Conservation (phyloP, 2,329 filamentous ascomycete species). For the Colletotrichum spinosum region DNA sequence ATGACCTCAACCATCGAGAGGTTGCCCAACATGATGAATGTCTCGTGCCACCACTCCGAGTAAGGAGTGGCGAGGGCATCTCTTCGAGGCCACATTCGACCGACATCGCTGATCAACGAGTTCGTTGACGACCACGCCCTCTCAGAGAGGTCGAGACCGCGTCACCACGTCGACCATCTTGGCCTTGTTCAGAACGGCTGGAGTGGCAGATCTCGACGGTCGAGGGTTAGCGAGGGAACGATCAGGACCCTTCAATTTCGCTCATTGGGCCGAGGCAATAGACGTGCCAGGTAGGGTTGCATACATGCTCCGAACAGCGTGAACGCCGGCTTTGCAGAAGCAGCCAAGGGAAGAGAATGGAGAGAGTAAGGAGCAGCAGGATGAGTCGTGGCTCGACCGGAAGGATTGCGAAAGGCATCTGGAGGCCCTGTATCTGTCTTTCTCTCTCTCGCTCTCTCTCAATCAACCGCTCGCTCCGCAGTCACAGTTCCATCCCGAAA, state of each 20-base stretch:
- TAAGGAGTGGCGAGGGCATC: slow-evolving; percentile 21
- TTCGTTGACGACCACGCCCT: slow-evolving; percentile 1
- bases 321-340: slow-evolving; percentile 6
- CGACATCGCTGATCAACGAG: slow-evolving; percentile 24
- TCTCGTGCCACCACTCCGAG: slow-evolving; percentile 3
- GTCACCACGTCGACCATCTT: slow-evolving; percentile 29
- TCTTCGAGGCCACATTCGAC: slow-evolving; percentile 9
- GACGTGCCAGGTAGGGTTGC: slow-evolving; percentile 29
- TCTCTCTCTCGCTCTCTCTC: too few species aligned
- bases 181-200: slow-evolving; percentile 14
- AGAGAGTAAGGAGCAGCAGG: neutral
- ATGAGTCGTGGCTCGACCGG: slow-evolving; percentile 3
- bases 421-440: slow-evolving; percentile 9
- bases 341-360: slow-evolving; percentile 8
- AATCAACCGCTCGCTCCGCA: slow-evolving; percentile 7
- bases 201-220: slow-evolving; percentile 27
- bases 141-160: slow-evolving; percentile 15
- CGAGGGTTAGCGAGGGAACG: slow-evolving; percentile 7
- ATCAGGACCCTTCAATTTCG: slow-evolving; percentile 17
- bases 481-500: neutral
- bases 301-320: slow-evolving; percentile 25
- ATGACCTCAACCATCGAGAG: too few species aligned
- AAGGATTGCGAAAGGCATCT: slow-evolving; percentile 13
- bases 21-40: neutral
- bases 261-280: slow-evolving; percentile 20